phyloP scores from a whole-genome alignment of 2,329 filamentous ascomycete genomes.

The Sarocladium kiliense region DNA sequence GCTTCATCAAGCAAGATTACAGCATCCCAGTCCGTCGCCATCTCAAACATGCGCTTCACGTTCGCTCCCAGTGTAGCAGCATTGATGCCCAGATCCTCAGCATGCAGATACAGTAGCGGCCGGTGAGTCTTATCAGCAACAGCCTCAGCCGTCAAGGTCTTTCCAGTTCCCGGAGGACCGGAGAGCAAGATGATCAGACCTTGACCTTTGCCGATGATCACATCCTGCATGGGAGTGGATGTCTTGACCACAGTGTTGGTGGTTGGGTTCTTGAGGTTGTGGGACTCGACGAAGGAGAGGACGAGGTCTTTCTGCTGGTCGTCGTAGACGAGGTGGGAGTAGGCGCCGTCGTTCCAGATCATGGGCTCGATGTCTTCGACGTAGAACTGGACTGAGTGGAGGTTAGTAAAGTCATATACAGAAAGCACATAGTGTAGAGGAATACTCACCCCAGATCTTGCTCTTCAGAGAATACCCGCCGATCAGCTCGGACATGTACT shows the following conservation, averaged over 20 bases:
- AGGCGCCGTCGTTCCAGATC: slow-evolving; percentile 40
- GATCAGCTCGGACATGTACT: slow-evolving; percentile 29
- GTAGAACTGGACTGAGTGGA: slow-evolving; percentile 26
- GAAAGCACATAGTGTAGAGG: background rate
- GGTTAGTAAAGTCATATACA: background rate
- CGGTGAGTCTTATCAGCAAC: slow-evolving; percentile 36
- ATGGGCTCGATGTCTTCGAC: slow-evolving; percentile 37
- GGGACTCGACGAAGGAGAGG: slow-evolving; percentile 42
- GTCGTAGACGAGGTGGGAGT: slow-evolving; percentile 40
- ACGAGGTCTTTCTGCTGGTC: slow-evolving; percentile 42
- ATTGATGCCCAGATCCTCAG: slow-evolving; percentile 42
- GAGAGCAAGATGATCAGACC: slow-evolving; percentile 41
- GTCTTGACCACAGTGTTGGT: slow-evolving; percentile 6
- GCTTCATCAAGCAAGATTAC: slow-evolving; percentile 23
- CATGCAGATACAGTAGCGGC: slow-evolving; percentile 40
- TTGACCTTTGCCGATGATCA: slow-evolving; percentile 37
- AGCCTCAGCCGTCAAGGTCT: slow-evolving; percentile 39
- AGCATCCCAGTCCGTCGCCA: slow-evolving; percentile 29
- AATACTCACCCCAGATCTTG: slow-evolving; percentile 33
- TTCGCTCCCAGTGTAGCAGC: slow-evolving; percentile 39
- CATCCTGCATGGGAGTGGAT: slow-evolving; percentile 26
- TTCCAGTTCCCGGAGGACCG: slow-evolving; percentile 41
- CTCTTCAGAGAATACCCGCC: slow-evolving; percentile 41
- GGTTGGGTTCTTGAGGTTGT: slow-evolving; percentile 19
- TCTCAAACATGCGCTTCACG: slow-evolving; percentile 39